These are phyloP conservation scores for Nakazawaea ernobii DNA, from an alignment of 805 yeast species.

Conservation along the genomic window DNA sequence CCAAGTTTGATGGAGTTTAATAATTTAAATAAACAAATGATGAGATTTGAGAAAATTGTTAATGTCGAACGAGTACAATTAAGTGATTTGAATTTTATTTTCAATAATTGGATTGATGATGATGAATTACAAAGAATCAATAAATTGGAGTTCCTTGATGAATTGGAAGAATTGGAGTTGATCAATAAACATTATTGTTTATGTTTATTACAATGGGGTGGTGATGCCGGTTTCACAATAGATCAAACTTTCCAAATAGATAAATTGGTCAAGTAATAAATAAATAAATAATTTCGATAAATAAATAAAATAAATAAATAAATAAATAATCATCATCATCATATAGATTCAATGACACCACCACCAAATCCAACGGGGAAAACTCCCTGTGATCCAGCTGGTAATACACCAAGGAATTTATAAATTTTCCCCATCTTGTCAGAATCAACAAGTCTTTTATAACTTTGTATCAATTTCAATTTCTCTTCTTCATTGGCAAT, in stretches of 20 bases:
- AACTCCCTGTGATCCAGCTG: constrained; percentile 27
- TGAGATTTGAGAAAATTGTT: constrained; percentile 26
- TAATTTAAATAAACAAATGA: constrained; percentile 33
- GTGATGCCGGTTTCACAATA: background rate
- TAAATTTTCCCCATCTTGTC: constrained; percentile 72
- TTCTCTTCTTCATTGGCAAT: constrained; percentile 35
- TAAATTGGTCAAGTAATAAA: constrained; percentile 1
- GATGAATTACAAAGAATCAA: constrained; percentile 40
- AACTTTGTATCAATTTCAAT: constrained; percentile 50
- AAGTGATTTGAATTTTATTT: constrained; percentile 39
- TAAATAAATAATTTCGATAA: constrained; percentile 4
- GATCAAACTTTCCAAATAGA: constrained; percentile 2
- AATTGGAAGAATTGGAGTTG: constrained; percentile 62
- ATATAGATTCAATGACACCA: constrained; percentile 6
- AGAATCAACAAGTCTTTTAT: constrained; percentile 57
- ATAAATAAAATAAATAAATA: constrained; percentile 6
- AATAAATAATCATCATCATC: constrained; percentile 3
- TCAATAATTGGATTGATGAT: constrained; percentile 36
- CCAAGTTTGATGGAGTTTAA: constrained; percentile 52
- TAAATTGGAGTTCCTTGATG: constrained; percentile 63
- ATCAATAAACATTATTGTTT: constrained; percentile 58
- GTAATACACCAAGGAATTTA: constrained; percentile 62
- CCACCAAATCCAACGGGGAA: constrained; percentile 55
- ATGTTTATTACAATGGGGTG: constrained; percentile 23
- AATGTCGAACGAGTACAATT: constrained; percentile 20